Evolutionary conservation across 352 stramenopile genomes (phyloP).

Genomic region (Phytophthora vignae): DNA sequence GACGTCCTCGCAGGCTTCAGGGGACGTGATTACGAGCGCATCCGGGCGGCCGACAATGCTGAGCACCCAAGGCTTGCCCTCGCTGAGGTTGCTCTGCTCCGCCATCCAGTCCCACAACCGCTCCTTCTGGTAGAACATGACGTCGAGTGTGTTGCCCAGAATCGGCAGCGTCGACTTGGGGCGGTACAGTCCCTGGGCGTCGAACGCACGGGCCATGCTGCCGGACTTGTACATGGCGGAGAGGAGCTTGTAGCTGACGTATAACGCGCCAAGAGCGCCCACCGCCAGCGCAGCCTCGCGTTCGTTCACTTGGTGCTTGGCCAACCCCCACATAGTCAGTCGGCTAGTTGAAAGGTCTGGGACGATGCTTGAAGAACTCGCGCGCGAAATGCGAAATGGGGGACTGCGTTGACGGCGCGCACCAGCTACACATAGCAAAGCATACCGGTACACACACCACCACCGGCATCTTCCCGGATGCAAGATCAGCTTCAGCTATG

Average conservation of each 20-base stretch:
- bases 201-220: slow-evolving; percentile 19
- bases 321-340: slow-evolving; percentile 21
- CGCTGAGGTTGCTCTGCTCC: slow-evolving; percentile 46
- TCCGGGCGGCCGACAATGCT: slow-evolving; percentile 40
- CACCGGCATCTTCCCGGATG: slow-evolving; percentile 24
- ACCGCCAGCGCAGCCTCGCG: slow-evolving; percentile 10
- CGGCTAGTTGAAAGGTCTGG: not conserved
- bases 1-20: slow-evolving; percentile 38
- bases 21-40: slow-evolving; percentile 47
- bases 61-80: slow-evolving; percentile 59
- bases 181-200: slow-evolving; percentile 31
- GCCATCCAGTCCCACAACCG: slow-evolving; percentile 66
- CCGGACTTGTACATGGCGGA: slow-evolving; percentile 10
- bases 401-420: not conserved
- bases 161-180: slow-evolving; percentile 44
- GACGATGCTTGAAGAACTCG: not conserved
- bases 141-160: slow-evolving; percentile 45
- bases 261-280: slow-evolving; percentile 14
- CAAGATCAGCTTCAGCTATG: slow-evolving; percentile 7
- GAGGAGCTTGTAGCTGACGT: slow-evolving; percentile 26
- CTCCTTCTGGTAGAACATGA: slow-evolving; percentile 45
- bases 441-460: slow-evolving; percentile 10
- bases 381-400: slow-evolving; percentile 21
- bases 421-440: not conserved
- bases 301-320: slow-evolving; percentile 23